Conservation (phyloP, 805 yeast genomes). For the Torulaspora delbrueckii region DNA sequence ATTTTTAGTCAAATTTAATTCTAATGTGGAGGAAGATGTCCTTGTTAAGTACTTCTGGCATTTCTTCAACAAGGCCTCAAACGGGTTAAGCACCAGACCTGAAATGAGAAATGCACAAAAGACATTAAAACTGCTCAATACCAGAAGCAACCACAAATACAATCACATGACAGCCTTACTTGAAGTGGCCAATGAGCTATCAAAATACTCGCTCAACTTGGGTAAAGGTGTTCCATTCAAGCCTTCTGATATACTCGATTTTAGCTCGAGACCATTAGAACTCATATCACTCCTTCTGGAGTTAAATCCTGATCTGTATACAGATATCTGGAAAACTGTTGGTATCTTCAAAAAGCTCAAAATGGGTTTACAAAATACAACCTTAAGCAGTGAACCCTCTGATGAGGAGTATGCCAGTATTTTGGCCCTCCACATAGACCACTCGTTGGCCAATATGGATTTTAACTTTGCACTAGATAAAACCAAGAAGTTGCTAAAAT, state of each 20-base stretch:
- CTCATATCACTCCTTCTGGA: constrained; percentile 46
- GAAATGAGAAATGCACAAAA: constrained; percentile 38
- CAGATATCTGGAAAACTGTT: constrained; percentile 40
- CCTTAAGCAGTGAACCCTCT: constrained; percentile 7
- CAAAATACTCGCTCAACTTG: constrained; percentile 30
- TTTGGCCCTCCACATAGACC: constrained; percentile 54
- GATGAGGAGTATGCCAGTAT: constrained; percentile 22
- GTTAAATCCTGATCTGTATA: constrained; percentile 49
- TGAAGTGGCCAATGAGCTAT: constrained; percentile 30
- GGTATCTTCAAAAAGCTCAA: constrained; percentile 40
- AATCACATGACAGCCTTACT: constrained; percentile 19
- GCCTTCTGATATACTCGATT: constrained; percentile 38
- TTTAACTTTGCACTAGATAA: constrained; percentile 52
- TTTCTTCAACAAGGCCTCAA: constrained; percentile 41
- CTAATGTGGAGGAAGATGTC: constrained; percentile 14
- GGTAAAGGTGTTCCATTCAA: constrained; percentile 37
- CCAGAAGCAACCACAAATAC: constrained; percentile 12
- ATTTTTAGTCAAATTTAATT: constrained; percentile 12
- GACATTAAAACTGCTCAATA: constrained; percentile 22
- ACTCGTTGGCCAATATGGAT: constrained; percentile 58
- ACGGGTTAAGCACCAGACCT: constrained; percentile 38
- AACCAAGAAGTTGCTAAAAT: constrained; percentile 36
- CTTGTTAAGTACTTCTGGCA: constrained; percentile 38
- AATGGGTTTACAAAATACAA: constrained; percentile 35
- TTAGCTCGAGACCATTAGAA: constrained; percentile 32